Evolutionary conservation across 805 yeast genomes (phyloP), one percentile per base, ranked within the genome.

Genomic region (Saccharomycopsis guyanensis): DNA sequence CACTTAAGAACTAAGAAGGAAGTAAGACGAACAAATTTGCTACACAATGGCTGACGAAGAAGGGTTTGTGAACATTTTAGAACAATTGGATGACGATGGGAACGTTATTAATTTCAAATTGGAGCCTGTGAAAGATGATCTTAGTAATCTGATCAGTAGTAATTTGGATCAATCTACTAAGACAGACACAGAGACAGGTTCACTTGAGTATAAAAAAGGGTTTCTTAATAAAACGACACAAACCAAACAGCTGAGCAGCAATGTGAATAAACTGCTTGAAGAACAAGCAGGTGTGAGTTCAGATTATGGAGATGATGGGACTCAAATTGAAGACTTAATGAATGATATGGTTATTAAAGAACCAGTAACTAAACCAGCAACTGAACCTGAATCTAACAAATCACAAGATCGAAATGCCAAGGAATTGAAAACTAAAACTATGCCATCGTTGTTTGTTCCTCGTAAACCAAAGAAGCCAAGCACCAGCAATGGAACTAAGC

Each of bases 71-170:
- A 50, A 50, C 32, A 50, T 50, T 29, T 25, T 43, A 3, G 53
- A 50, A 33, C 40, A 43, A 34, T 15, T 50, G 8, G 53, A 50
- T 29, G 53, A 47, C 4, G 51, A 50, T 16, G 53, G 40, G 22
- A 50, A 50, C 31, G 49, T 50, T 6, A 22, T 47, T 6, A 34
- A 43, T 19, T 50, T 24, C 34, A 38, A 40, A 4, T 27, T 50
- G 15, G 53, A 50, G 34, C 33, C 39, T 25, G 27, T 33, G n/a
- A 16, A 38, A 23, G 27, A 33, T 15, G 13, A 19, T 15, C 22
- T 42, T 24, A 22, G 40, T 20, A 40, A 22, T 16, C 35, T 24
- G 22, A 34, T 23, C 15, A 32, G 27, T 19, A 27, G 38, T n/a
- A 24, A 22, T 36, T n/a, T n/a, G n/a, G n/a, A n/a, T 35, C 24